A percentile compares a stretch with the other conserved stretches of the same genome.
Evolutionary conservation across 768 basidiomycete genomes (phyloP).

Genomic region (Suillus plorans): DNA sequence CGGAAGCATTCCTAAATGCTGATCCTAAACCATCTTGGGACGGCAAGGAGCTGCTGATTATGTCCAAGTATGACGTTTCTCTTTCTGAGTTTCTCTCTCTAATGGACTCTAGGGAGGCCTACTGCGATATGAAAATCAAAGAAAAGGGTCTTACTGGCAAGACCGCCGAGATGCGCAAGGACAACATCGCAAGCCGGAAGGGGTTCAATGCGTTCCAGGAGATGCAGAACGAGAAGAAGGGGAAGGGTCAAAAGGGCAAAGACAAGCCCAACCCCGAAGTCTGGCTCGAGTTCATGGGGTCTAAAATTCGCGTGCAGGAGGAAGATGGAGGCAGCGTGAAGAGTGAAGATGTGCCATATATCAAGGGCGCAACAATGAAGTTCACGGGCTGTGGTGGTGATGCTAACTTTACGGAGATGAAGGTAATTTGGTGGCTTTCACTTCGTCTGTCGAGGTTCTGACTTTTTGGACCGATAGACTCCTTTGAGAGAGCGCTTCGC

Average conservation of each 20-base stretch:
- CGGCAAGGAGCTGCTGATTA: slow-evolving; percentile 71
- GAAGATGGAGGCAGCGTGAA: slow-evolving; percentile 47
- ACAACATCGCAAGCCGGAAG: slow-evolving; percentile 46
- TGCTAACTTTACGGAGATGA: slow-evolving; percentile 65
- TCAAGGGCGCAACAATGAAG: slow-evolving; percentile 45
- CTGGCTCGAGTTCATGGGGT: slow-evolving; percentile 74
- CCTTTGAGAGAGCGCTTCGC: slow-evolving; percentile 49
- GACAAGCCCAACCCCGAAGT: slow-evolving; percentile 54
- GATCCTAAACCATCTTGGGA: slow-evolving; percentile 84
- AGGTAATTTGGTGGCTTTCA: slow-evolving; percentile 29
- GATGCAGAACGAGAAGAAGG: slow-evolving; percentile 45
- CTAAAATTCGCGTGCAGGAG: slow-evolving; percentile 62
- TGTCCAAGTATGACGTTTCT: slow-evolving; percentile 71
- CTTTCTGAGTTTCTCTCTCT: background rate
- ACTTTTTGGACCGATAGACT: slow-evolving; percentile 25
- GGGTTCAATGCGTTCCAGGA: slow-evolving; percentile 84
- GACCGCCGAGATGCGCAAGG: slow-evolving; percentile 59
- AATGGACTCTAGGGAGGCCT: slow-evolving; percentile 58
- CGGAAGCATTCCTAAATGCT: slow-evolving; percentile 73
- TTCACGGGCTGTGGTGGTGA: slow-evolving; percentile 54
- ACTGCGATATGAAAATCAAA: slow-evolving; percentile 95
- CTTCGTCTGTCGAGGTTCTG: background rate
- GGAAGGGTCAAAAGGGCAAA: slow-evolving; percentile 30
- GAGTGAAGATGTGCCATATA: slow-evolving; percentile 41
- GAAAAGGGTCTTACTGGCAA: slow-evolving; percentile 87